A percentile compares a stretch with the other conserved stretches of the same genome.
Conservation (phyloP, 805 yeast species). For the Jamesozyma lodderae region DNA sequence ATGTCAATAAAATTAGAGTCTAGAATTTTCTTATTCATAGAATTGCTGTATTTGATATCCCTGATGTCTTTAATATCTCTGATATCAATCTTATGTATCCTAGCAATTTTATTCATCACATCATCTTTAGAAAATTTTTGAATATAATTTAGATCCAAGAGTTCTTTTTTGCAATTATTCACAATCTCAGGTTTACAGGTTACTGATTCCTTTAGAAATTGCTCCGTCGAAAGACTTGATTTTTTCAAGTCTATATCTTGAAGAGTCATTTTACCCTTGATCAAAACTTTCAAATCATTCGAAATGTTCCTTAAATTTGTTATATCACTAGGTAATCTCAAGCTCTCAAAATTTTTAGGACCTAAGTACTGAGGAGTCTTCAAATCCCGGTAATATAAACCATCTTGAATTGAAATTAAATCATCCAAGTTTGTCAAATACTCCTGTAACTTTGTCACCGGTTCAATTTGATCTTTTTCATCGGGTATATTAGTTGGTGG, state of each 20-base stretch:
- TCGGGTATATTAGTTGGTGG: background rate
- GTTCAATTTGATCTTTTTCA: background rate
- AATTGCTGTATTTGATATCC: conserved; percentile 6
- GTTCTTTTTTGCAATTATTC: background rate
- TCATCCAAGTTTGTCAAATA: conserved; percentile 5
- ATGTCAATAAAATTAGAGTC: conserved; percentile 9
- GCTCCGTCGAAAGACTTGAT: too few relatives aligned
- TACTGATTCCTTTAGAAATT: too few relatives aligned
- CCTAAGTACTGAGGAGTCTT: conserved; percentile 15
- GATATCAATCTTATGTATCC: conserved; percentile 19
- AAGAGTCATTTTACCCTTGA: conserved; percentile 1
- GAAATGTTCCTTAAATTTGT: conserved; percentile 7
- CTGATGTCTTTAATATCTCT: conserved; percentile 13
- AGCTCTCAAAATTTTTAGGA: conserved; percentile 12
- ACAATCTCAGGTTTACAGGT: background rate
- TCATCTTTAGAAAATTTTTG: conserved; percentile 4
- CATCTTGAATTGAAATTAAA: conserved; percentile 11
- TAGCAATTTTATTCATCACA: conserved; percentile 10
- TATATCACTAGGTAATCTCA: conserved; percentile 18
- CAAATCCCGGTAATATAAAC: conserved; percentile 12
- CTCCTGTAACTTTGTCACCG: background rate
- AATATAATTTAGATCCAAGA: background rate
- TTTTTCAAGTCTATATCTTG: background rate
- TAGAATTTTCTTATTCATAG: conserved; percentile 2
- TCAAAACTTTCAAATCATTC: conserved; percentile 3